Evolutionary conservation across 2,329 filamentous ascomycete genomes (phyloP).

Genomic region (Leptographium radiaticola): DNA sequence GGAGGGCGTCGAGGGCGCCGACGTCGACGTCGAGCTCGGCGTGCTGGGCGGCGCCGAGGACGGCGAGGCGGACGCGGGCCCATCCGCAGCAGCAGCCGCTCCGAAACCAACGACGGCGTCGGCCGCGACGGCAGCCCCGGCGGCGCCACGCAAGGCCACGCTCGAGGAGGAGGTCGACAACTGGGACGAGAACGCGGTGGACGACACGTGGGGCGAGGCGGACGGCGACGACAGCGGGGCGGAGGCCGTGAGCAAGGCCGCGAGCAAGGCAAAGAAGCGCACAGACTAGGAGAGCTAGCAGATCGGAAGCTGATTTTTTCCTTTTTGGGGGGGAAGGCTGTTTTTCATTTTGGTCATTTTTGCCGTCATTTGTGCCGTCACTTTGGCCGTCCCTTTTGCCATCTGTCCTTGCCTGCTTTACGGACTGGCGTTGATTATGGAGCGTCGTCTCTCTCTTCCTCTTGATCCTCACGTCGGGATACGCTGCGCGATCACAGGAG

Average conservation of each 20-base stretch:
- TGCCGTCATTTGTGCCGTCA: too few species aligned
- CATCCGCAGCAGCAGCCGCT: background rate
- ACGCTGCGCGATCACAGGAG: too few species aligned
- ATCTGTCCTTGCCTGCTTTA: too few species aligned
- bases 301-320: background rate
- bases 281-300: slow-evolving; percentile 9
- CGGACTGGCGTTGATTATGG: too few species aligned
- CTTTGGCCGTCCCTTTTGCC: too few species aligned
- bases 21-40: slow-evolving; percentile 64
- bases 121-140: slow-evolving; percentile 15
- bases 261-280: slow-evolving; percentile 7
- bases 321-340: background rate
- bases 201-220: slow-evolving; percentile 45
- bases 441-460: background rate
- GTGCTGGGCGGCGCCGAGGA: slow-evolving; percentile 45
- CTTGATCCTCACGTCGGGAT: too few species aligned
- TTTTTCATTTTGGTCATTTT: background rate
- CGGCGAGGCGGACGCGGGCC: slow-evolving; percentile 1
- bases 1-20: slow-evolving; percentile 53
- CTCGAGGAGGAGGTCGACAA: slow-evolving; percentile 80
- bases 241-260: slow-evolving; percentile 3
- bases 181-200: slow-evolving; percentile 74
- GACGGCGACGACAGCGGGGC: slow-evolving; percentile 16
- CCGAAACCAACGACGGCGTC: slow-evolving; percentile 2
- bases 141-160: slow-evolving; percentile 41